phyloP scores from a whole-genome alignment of 306 rosid genomes.

The Heteromeles arbutifolia region DNA sequence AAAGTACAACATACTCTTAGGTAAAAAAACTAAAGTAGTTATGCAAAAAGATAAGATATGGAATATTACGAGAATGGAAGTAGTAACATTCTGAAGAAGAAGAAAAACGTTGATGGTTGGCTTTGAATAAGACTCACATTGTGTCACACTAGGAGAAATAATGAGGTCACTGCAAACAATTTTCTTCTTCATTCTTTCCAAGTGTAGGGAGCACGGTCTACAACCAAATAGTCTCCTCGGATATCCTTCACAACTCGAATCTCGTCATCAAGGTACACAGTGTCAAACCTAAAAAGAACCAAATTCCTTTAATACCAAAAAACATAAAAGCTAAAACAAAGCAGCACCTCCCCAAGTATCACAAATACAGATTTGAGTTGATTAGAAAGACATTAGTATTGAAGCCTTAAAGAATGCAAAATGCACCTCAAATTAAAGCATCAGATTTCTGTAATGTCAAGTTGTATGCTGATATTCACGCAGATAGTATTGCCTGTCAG shows the following conservation, averaged over 20 bases:
- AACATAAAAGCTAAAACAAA: not conserved
- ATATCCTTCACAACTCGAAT: constrained; percentile 78
- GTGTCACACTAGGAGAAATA: not conserved
- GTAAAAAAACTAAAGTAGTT: not conserved
- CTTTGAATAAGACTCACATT: constrained; percentile 8
- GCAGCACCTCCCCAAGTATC: too few species aligned
- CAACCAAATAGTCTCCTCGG: constrained; percentile 80
- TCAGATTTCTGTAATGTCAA: not conserved
- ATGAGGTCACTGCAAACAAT: not conserved
- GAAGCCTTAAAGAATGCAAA: not conserved
- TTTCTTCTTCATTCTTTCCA: constrained; percentile 60
- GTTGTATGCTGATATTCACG: not conserved
- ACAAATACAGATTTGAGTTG: not conserved
- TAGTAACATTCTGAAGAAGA: not conserved
- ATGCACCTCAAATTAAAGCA: not conserved
- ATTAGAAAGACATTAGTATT: not conserved
- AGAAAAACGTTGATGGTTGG: not conserved
- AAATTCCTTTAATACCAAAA: not conserved
- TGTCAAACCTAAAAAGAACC: constrained; percentile 57
- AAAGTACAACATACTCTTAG: not conserved
- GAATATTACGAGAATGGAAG: not conserved
- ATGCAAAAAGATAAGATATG: not conserved
- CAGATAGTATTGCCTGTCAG: not conserved
- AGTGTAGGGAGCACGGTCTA: constrained; percentile 59
- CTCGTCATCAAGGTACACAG: constrained; percentile 65